A percentile compares a stretch with the other conserved stretches of the same genome.
phyloP scores from a whole-genome alignment of 129 eudicot genomes.

The Lactuca sativa region DNA sequence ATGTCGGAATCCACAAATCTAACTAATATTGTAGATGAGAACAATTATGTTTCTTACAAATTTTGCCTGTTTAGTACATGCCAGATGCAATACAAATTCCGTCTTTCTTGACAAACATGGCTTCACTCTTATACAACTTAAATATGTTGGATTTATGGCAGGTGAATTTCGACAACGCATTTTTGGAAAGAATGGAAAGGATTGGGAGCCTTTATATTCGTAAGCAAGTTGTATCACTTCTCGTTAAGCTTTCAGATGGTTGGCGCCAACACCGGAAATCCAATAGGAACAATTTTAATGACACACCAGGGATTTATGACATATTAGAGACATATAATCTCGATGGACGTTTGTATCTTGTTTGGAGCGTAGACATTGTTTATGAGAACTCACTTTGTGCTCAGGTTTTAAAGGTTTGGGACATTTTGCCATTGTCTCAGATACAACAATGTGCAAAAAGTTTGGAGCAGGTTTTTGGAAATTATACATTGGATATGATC shows the following conservation, averaged over 20 bases:
- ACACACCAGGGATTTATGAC: conserved; percentile 1
- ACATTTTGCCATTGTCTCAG: conserved; percentile 22
- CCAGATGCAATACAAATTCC: too few relatives aligned
- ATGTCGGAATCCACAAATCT: too few relatives aligned
- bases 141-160: not conserved
- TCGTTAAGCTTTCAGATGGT: conserved; percentile 44
- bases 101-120: not conserved
- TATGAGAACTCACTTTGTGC: conserved; percentile 26
- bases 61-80: too few relatives aligned
- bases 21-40: too few relatives aligned
- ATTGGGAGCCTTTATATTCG: conserved; percentile 20
- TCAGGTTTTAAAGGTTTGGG: conserved; percentile 45
- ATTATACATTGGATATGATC: conserved; percentile 27
- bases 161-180: conserved; percentile 41
- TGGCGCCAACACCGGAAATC: conserved; percentile 32
- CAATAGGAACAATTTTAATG: not conserved
- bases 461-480: conserved; percentile 16
- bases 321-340: conserved; percentile 38
- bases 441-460: conserved; percentile 22
- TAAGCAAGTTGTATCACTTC: conserved; percentile 29
- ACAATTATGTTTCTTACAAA: too few relatives aligned
- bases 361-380: conserved; percentile 40
- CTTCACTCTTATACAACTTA: not conserved
- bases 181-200: conserved; percentile 22
- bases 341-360: conserved; percentile 24